Evolutionary conservation across 306 rosid species (phyloP), one percentile per base, ranked within the genome.

Genomic region (Coriaria nepalensis): DNA sequence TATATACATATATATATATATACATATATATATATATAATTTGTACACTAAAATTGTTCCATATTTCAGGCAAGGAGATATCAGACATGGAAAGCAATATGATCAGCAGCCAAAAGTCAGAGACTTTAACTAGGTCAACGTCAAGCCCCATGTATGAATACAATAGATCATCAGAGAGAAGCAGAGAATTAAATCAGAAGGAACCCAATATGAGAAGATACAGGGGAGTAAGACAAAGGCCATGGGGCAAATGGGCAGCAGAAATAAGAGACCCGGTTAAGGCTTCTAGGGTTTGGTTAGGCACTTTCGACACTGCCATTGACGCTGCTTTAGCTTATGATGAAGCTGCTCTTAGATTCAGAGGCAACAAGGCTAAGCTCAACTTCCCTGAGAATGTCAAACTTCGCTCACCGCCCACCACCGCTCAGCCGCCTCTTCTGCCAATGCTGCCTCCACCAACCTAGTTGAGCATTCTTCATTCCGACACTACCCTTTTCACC

Each of bases 221-320:
- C 68, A 68, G 79, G 58, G 79, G 79, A 49, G 79, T 73, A 6
- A 60, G 75, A 20, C 79, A 73, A 35, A 56, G 79, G 55, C 75
- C 79, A 45, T 73, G 79, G 79, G 79, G 79, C 0, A 73, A 73
- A 56, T 73, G 74, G 71, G 79, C 79, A 0, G 79, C 79, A 3
- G 79, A 73, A 46, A 73, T 73, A 4, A 57, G 79, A 52, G 75
- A 73, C 49, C 79, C 79, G 5, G 55, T 56, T 45, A 68, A 64
- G 58, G 79, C 79, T 10, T 42, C 79, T 10, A 48, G 79, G 38
- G 75, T 73, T 4, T 73, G 79, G 79, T 37, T 73, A 42, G 79
- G 79, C 41, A 73, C 79, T 3, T 73, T 73, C 32, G 79, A 73
- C 34, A 68, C 72, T 6, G 79, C 79, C 9, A 72, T 63, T 36